Evolutionary conservation across 192 early-diverging fungal species (phyloP).

Genomic region (Obelidium mucronatum): DNA sequence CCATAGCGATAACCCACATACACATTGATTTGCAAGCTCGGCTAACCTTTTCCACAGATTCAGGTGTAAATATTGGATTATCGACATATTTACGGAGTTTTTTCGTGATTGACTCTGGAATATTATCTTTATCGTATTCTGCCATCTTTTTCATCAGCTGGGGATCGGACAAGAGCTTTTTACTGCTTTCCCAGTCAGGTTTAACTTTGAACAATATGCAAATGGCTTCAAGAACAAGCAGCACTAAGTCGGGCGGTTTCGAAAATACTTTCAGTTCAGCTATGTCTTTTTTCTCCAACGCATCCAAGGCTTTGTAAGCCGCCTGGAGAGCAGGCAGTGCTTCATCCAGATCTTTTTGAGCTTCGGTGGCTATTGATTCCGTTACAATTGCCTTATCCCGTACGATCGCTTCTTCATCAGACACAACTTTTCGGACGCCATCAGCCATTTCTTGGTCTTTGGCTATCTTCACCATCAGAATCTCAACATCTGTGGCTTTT

Average conservation of each 20-base stretch:
- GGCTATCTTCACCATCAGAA: constrained; percentile 66
- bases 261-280: constrained; percentile 67
- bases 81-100: constrained; percentile 68
- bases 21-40: constrained; percentile 67
- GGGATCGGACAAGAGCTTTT: constrained; percentile 62
- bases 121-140: constrained; percentile 69
- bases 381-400: constrained; percentile 62
- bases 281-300: constrained; percentile 69
- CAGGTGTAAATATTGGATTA: constrained; percentile 62
- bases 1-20: constrained; percentile 72
- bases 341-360: constrained; percentile 65
- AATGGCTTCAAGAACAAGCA: constrained; percentile 66
- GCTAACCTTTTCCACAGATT: constrained; percentile 61
- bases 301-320: constrained; percentile 66
- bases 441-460: constrained; percentile 71
- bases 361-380: constrained; percentile 65
- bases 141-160: constrained; percentile 70
- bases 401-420: constrained; percentile 65
- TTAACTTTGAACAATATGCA: constrained; percentile 69
- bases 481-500: constrained; percentile 60
- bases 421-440: constrained; percentile 65
- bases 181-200: constrained; percentile 67
- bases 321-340: constrained; percentile 63
- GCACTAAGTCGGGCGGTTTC: constrained; percentile 64
- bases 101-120: constrained; percentile 59